A percentile compares a stretch with the other conserved stretches of the same genome.
Conservation (phyloP, 2,329 filamentous ascomycete genomes). For the Whalleya microplaca region DNA sequence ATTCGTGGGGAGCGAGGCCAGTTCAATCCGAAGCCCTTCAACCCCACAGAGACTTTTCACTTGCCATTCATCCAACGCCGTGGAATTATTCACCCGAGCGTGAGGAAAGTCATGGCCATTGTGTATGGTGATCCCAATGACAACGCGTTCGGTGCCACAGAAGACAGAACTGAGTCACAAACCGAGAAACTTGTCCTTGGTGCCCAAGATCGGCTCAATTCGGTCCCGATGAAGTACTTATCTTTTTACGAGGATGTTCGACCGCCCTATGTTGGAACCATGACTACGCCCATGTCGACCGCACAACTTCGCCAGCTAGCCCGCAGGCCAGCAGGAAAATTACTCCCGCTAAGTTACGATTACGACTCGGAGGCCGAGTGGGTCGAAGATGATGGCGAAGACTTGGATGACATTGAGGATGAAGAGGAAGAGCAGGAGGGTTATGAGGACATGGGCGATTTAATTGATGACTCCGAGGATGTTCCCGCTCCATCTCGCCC, state of each 20-base stretch:
- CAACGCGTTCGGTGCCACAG: conserved; percentile 17
- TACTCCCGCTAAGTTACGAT: conserved; percentile 75
- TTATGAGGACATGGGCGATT: conserved; percentile 84
- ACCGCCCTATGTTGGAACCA: conserved; percentile 73
- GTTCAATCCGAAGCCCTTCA: conserved; percentile 46
- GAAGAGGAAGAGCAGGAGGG: conserved; percentile 71
- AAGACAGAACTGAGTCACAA: conserved; percentile 46
- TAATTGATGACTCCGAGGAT: conserved; percentile 87
- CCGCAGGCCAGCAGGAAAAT: conserved; percentile 55
- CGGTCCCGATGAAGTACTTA: conserved; percentile 66
- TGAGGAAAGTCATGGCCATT: conserved; percentile 64
- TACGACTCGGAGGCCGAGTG: conserved; percentile 88
- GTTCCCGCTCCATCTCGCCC: conserved; percentile 32
- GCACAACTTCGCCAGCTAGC: conserved; percentile 56
- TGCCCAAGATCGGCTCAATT: conserved; percentile 42
- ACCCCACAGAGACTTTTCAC: conserved; percentile 51
- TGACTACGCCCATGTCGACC: conserved; percentile 61
- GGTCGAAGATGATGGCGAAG: conserved; percentile 71
- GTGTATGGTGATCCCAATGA: conserved; percentile 49
- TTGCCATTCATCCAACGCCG: conserved; percentile 46
- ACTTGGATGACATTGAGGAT: conserved; percentile 62
- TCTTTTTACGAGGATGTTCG: conserved; percentile 67
- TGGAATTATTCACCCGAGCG: conserved; percentile 54
- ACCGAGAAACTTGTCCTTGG: conserved; percentile 38
- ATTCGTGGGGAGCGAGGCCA: conserved; percentile 52